Evolutionary conservation across 2,329 filamentous ascomycete species (phyloP).

Genomic region (Macroventuria anomochaeta): DNA sequence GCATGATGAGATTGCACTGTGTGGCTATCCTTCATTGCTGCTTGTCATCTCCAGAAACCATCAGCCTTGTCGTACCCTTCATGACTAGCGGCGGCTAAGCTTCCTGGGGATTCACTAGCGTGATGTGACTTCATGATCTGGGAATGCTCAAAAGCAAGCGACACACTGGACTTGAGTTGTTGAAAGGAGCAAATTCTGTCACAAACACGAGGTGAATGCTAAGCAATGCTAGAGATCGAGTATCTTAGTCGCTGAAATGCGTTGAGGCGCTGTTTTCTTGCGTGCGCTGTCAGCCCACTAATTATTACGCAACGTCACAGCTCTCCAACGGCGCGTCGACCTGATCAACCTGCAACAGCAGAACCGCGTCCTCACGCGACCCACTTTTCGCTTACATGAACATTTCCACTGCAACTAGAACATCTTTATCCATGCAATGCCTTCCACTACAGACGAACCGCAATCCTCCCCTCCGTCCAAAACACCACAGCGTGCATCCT

Average conservation of each 20-base stretch:
- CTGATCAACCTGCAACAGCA: slow-evolving; percentile 20
- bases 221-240: background rate
- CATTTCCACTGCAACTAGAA: slow-evolving; percentile 10
- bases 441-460: slow-evolving; percentile 29
- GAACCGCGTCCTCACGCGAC: slow-evolving; percentile 29
- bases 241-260: slow-evolving; percentile 12
- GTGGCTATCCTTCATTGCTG: background rate
- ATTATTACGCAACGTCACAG: slow-evolving; percentile 36
- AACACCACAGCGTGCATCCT: slow-evolving; percentile 40
- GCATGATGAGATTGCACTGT: background rate
- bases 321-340: slow-evolving; percentile 19
- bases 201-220: background rate
- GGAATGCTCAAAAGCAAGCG: slow-evolving; percentile 20
- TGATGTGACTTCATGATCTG: slow-evolving; percentile 19
- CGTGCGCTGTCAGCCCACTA: slow-evolving; percentile 33
- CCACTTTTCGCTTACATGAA: slow-evolving; percentile 32
- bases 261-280: slow-evolving; percentile 8
- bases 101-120: slow-evolving; percentile 36
- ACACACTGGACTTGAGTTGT: background rate
- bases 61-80: slow-evolving; percentile 17
- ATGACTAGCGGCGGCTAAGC: slow-evolving; percentile 39
- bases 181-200: background rate
- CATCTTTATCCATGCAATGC: slow-evolving; percentile 30
- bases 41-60: too few species aligned
- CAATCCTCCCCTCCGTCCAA: slow-evolving; percentile 22